Evolutionary conservation across 805 yeast genomes (phyloP).

Genomic region (Jamesozyma piceae): DNA sequence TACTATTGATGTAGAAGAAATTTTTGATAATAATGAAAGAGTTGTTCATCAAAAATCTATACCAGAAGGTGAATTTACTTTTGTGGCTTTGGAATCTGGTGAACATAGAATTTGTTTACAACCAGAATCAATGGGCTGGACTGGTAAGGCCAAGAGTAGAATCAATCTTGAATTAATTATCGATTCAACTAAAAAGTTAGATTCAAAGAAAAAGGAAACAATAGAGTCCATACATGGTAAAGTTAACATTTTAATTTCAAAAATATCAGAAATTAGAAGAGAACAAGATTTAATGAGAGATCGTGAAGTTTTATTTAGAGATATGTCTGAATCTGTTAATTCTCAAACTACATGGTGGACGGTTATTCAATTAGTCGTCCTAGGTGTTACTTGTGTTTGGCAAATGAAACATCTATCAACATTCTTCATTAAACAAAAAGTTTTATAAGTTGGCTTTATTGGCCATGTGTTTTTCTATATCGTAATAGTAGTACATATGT

Average conservation of each 20-base stretch:
- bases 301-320: conserved; percentile 65
- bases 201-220: conserved; percentile 54
- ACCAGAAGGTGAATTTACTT: conserved; percentile 60
- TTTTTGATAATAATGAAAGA: conserved; percentile 68
- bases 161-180: conserved; percentile 55
- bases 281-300: conserved; percentile 65
- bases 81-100: conserved; percentile 65
- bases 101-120: conserved; percentile 68
- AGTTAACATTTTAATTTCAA: conserved; percentile 46
- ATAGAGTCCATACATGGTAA: conserved; percentile 48
- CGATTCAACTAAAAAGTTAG: conserved; percentile 57
- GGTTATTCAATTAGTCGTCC: conserved; percentile 51
- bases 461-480: background rate
- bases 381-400: conserved; percentile 61
- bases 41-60: conserved; percentile 62
- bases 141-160: conserved; percentile 48
- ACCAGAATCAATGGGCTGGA: conserved; percentile 49
- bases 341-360: conserved; percentile 68
- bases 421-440: conserved; percentile 71
- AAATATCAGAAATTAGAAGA: conserved; percentile 50
- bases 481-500: background rate
- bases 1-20: conserved; percentile 45
- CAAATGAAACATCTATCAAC: conserved; percentile 66
- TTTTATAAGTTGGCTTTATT: conserved; percentile 17
- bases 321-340: conserved; percentile 61